Base-by-base conservation (phyloP, 805 yeast genomes). In the Wickerhamiella allomyrinae region DNA sequence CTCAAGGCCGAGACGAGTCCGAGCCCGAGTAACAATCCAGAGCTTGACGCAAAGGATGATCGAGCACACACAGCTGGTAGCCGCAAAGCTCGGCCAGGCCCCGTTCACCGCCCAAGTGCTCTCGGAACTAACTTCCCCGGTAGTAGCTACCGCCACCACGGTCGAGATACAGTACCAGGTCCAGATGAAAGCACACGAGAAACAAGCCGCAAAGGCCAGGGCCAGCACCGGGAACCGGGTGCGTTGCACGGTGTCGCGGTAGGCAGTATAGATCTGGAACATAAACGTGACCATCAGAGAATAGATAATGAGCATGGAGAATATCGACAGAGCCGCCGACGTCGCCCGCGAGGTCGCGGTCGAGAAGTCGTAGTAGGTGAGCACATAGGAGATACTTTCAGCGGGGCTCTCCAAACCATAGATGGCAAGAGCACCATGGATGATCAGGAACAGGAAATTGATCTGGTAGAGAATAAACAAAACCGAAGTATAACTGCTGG, bases 1-100 rank as follows among this genome's bases (percentile, higher is more conserved):
- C 54, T 70, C 75, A 45, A 85, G 64, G 0, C 98, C 98, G 39
- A 87, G 58, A 47, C 64, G 72, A 41, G 85, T 68, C 58, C 98
- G 72, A 5, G 84, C 70, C 44, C 76, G 68, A 20, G 84, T 71
- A 0, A 95, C 94, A 37, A 71, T 42, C 20, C 68, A 56, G 40
- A 91, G 67, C 57, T 89, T 91, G n/a, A 63, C 52, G 5, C 76
- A 57, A 29, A 89, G 65, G 24, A 83, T 61, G 1, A 73, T 47
- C 25, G 84, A 73, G 65, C 76, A 74, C 24, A 79, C 56, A 46
- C 74, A 69, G 21, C 86, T 70, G 0, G 94, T 77, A 0, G 72
- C 70, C 0, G 87, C 75, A 51, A 86, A 79, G 39, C 83, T 55
- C 37, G 82, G 74, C 49, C 56, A 53, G 2, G 60, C 52, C 0